Percentiles rank a stretch among this genome's conserved stretches.
These are phyloP conservation scores for Caloboletus inedulis DNA, from an alignment of 1,284 basidiomycete genomes.

Conservation along the genomic window DNA sequence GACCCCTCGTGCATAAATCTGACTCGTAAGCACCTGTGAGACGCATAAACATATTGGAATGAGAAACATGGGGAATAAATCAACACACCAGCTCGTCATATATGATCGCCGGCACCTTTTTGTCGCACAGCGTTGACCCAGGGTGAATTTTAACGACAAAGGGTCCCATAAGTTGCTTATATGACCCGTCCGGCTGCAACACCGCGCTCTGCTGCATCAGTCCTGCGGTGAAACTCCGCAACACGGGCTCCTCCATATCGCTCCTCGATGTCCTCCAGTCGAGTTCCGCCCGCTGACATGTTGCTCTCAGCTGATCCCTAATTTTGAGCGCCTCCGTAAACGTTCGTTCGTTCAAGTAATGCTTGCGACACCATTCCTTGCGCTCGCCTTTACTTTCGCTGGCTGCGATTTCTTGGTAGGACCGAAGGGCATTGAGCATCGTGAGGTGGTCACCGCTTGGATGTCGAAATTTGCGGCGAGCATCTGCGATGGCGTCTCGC, in stretches of 20 bases:
- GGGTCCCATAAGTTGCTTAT: conserved; percentile 79
- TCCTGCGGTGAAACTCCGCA: conserved; percentile 70
- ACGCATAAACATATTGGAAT: conserved; percentile 1
- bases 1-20: conserved; percentile 85
- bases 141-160: conserved; percentile 90
- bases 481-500: conserved; percentile 67
- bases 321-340: conserved; percentile 84
- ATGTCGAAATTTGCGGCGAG: conserved; percentile 77
- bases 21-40: conserved; percentile 69
- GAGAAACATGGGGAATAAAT: not conserved
- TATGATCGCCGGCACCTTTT: conserved; percentile 80
- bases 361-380: conserved; percentile 77
- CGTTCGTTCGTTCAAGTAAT: conserved; percentile 84
- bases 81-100: conserved; percentile 84
- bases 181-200: conserved; percentile 78
- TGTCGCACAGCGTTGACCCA: conserved; percentile 73
- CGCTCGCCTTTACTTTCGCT: conserved; percentile 48
- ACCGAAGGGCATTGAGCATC: conserved; percentile 78
- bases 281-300: conserved; percentile 61
- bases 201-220: conserved; percentile 81
- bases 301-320: conserved; percentile 71
- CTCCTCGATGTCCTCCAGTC: conserved; percentile 61
- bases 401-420: conserved; percentile 63
- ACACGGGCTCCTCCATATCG: conserved; percentile 54
- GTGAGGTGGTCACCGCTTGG: conserved; percentile 90